Percentiles rank a stretch among this genome's conserved stretches.
These are phyloP conservation scores for Globisporangium okanoganense DNA, from an alignment of 352 stramenopile species.

Conservation along the genomic window DNA sequence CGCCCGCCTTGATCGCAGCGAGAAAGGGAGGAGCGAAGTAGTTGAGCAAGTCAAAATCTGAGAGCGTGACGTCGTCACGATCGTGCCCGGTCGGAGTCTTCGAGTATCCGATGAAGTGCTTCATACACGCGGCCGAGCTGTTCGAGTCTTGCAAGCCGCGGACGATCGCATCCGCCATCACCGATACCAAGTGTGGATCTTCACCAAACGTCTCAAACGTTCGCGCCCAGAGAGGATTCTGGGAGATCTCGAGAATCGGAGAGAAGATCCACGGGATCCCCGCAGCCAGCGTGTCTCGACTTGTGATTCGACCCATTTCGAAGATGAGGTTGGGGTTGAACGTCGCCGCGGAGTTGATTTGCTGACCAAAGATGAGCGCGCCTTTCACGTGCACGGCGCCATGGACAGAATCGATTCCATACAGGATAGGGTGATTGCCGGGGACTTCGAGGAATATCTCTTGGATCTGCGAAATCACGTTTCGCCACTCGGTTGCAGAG, in stretches of 20 bases:
- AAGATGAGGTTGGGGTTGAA: conserved; percentile 85
- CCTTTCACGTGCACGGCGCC: conserved; percentile 85
- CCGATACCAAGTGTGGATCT: conserved; percentile 78
- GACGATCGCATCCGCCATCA: conserved; percentile 78
- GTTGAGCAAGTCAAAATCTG: conserved; percentile 79
- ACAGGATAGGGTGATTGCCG: conserved; percentile 66
- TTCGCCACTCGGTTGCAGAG: conserved; percentile 65
- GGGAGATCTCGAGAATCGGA: conserved; percentile 84
- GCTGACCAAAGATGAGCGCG: conserved; percentile 82
- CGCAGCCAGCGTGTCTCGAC: conserved; percentile 77
- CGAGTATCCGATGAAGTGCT: conserved; percentile 89
- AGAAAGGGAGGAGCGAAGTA: conserved; percentile 84
- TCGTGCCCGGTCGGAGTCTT: conserved; percentile 82
- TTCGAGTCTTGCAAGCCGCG: conserved; percentile 76
- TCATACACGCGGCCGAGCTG: conserved; percentile 81
- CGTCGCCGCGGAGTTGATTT: conserved; percentile 84
- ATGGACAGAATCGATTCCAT: conserved; percentile 90
- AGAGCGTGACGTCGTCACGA: conserved; percentile 65
- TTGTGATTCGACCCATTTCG: conserved; percentile 65
- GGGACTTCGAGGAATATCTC: conserved; percentile 61
- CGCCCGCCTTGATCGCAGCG: conserved; percentile 74
- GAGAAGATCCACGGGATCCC: conserved; percentile 91
- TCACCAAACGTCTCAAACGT: conserved; percentile 95
- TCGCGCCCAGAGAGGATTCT: conserved; percentile 85
- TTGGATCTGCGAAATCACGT: conserved; percentile 74